Conservation (phyloP, 208 protist species). For the Leishmania arabica region DNA sequence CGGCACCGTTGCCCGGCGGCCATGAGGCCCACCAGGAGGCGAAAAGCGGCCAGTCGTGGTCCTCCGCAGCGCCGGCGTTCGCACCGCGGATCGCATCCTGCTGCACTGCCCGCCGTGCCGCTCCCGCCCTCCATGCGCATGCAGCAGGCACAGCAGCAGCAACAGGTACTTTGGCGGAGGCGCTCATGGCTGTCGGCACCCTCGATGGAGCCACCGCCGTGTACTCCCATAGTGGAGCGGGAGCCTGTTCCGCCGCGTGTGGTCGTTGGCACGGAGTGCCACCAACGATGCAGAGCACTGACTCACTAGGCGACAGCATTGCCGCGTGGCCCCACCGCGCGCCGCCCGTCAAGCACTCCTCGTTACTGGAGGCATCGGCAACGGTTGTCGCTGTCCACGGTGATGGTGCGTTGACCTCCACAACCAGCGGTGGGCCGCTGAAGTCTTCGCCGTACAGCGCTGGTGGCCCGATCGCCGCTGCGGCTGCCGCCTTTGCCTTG, state of each 20-base stretch:
- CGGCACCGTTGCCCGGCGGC: constrained; percentile 11
- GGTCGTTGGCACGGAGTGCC: constrained; percentile 5
- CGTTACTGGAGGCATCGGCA: background rate
- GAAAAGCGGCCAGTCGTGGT: constrained; percentile 23
- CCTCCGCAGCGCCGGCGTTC: background rate
- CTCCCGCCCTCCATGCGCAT: constrained; percentile 8
- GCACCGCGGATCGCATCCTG: background rate
- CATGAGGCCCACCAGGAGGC: constrained; percentile 29
- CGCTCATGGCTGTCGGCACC: background rate
- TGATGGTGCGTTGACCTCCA: constrained; percentile 3
- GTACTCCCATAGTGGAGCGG: constrained; percentile 15
- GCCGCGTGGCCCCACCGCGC: constrained; percentile 28
- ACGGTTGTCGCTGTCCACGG: constrained; percentile 3
- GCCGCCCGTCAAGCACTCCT: background rate
- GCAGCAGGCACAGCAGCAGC: background rate
- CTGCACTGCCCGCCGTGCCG: too few relatives aligned
- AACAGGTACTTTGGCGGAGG: background rate
- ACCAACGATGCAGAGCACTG: constrained; percentile 20
- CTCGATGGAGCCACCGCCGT: background rate
- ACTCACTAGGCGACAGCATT: constrained; percentile 25
- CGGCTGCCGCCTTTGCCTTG: constrained; percentile 6
- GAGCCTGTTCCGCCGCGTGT: background rate
- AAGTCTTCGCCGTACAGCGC: constrained; percentile 27
- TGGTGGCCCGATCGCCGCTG: constrained; percentile 12
- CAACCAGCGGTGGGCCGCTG: constrained; percentile 14